Percentiles rank a stretch among this genome's conserved stretches.
phyloP scores from a whole-genome alignment of 192 early-diverging fungal genomes.

The Podila horticola region DNA sequence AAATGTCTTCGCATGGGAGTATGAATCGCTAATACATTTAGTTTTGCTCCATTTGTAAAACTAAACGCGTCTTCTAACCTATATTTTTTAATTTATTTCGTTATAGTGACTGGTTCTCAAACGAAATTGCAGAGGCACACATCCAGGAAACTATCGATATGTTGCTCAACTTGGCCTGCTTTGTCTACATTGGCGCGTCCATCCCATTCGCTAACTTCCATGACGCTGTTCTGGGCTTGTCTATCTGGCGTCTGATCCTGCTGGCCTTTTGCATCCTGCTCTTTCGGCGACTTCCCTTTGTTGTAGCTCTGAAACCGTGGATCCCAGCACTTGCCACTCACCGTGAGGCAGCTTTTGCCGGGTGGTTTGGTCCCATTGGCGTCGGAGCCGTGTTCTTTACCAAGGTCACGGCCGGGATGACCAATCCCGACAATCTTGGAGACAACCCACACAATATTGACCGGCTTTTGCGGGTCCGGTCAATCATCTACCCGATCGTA shows the following conservation, averaged over 20 bases:
- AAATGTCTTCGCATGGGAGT: conserved; percentile 81
- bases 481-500: conserved; percentile 65
- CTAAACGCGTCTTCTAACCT: neutral
- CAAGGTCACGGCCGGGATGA: conserved; percentile 39
- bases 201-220: conserved; percentile 79
- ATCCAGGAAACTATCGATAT: conserved; percentile 88
- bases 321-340: conserved; percentile 74
- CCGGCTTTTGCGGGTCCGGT: conserved; percentile 22
- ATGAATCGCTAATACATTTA: no score
- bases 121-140: conserved; percentile 77
- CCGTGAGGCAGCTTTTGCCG: conserved; percentile 81
- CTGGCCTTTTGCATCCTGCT: conserved; percentile 68
- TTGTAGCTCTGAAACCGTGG: conserved; percentile 64
- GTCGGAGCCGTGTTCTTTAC: conserved; percentile 63
- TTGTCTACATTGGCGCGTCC: conserved; percentile 88
- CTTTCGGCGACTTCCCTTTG: conserved; percentile 75
- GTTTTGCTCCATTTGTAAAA: no score
- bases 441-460: conserved; percentile 31
- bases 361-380: conserved; percentile 92
- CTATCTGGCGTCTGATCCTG: conserved; percentile 72
- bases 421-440: conserved; percentile 20
- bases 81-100: no score
- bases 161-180: conserved; percentile 85
- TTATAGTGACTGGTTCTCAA: conserved; percentile 84
- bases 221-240: conserved; percentile 56